These are phyloP conservation scores for Microcyclosporella mali DNA, from an alignment of 2,329 filamentous ascomycete genomes.

Conservation along the genomic window DNA sequence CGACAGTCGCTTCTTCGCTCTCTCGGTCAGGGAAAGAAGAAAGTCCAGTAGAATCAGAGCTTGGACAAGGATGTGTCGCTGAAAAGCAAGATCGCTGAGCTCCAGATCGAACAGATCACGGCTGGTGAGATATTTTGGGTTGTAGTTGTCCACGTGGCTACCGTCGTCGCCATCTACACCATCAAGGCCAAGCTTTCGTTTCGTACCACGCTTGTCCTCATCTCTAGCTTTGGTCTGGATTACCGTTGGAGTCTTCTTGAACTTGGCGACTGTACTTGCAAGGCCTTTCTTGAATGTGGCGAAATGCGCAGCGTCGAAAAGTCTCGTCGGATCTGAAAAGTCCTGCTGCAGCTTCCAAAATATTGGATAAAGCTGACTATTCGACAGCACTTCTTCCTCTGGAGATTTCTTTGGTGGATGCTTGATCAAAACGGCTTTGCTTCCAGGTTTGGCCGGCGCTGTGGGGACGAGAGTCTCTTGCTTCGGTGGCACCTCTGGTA, in stretches of 20 bases:
- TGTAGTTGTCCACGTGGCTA: conserved; percentile 67
- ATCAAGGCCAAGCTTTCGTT: conserved; percentile 54
- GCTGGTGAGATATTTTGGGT: conserved; percentile 98
- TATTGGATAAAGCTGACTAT: conserved; percentile 73
- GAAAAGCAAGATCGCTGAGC: conserved; percentile 90
- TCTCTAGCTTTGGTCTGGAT: conserved; percentile 66
- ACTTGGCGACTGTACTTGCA: conserved; percentile 61
- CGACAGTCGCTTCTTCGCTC: conserved; percentile 71
- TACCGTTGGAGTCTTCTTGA: conserved; percentile 63
- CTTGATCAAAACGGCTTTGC: conserved; percentile 23
- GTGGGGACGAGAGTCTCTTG: conserved; percentile 21
- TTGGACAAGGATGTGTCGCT: conserved; percentile 90
- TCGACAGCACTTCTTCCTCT: conserved; percentile 52
- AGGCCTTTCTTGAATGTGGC: conserved; percentile 57
- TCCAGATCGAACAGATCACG: conserved; percentile 93
- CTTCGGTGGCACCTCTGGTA: conserved; percentile 13
- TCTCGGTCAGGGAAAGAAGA: conserved; percentile 77
- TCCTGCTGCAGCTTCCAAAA: conserved; percentile 92
- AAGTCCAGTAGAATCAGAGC: conserved; percentile 93
- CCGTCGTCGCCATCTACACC: conserved; percentile 22
- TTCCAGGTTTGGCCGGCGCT: conserved; percentile 19
- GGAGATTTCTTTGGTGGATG: conserved; percentile 17
- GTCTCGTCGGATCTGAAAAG: conserved; percentile 80
- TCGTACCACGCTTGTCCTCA: conserved; percentile 53
- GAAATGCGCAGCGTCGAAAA: conserved; percentile 68